Evolutionary conservation across 306 rosid species (phyloP), one percentile per base, ranked within the genome.

Genomic region (Acacia melanoxylon): DNA sequence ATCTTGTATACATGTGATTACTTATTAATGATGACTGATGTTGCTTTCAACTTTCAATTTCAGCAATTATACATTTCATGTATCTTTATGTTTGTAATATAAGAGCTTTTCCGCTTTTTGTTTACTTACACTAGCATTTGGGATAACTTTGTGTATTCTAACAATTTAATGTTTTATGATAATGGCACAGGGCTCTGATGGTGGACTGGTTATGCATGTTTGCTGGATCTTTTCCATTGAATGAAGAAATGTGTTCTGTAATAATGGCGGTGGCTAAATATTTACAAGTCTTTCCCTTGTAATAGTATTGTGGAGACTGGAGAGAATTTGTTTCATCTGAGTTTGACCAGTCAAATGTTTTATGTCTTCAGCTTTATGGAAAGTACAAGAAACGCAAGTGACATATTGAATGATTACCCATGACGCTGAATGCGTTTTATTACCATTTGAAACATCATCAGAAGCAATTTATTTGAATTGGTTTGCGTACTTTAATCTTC

Each of bases 151-250:
- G 4, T 35, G 49, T 71, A 11, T 72, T 44, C 66, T 86, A 63
- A 82, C 76, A 19, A 54, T 78, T 74, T 66, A 61, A 0, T 56
- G 71, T 45, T 81, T 75, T 14, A 58, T 58, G 29, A 19, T 75
- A n/a, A 58, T 63, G 68, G 52, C 77, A 75, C 86, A 82, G 86
- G 84, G 41, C 58, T 73, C 37, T 56, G 19, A 29, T 37, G 82
- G 71, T 75, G 70, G 42, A 84, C 65, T 78, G 84, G 51, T 54
- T 77, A 68, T 78, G 83, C 80, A 48, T 48, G 72, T 48, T 66
- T 27, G 76, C 81, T 46, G 37, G 74, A 58, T 68, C 78, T 70
- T 69, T 66, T 52, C 48, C 83, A 37, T 74, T 59, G n/a, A 51
- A 29, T 68, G 78, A 51, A 68, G 75, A 61, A 81, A 45, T 56